Conservation (phyloP, 495 filamentous ascomycete species). For the Endocarpon pusillum region DNA sequence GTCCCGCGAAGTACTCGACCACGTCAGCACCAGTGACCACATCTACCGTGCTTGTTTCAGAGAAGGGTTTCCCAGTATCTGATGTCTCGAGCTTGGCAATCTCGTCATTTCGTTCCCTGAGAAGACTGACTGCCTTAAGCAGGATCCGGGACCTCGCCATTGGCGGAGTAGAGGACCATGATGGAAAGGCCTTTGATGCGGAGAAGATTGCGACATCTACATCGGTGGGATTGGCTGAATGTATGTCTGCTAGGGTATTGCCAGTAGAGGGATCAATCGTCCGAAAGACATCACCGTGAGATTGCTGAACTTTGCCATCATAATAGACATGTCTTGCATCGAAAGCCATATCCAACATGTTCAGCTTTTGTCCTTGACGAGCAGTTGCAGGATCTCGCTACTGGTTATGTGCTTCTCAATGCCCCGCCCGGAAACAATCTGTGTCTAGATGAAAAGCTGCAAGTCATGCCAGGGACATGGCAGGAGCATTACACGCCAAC, state of each 20-base stretch:
- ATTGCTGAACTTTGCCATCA: slow-evolving; percentile 40
- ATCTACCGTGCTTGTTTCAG: slow-evolving; percentile 60
- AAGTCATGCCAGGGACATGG: no score
- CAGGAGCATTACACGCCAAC: no score
- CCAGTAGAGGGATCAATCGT: slow-evolving; percentile 52
- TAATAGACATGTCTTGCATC: slow-evolving; percentile 41
- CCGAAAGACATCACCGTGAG: slow-evolving; percentile 43
- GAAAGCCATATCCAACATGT: slow-evolving; percentile 1
- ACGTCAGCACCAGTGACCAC: slow-evolving; percentile 60
- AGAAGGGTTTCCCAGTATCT: slow-evolving; percentile 60
- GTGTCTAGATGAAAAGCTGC: no score
- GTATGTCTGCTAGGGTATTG: slow-evolving; percentile 43
- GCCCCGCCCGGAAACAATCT: no score
- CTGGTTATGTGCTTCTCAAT: no score
- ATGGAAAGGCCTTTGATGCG: slow-evolving; percentile 42
- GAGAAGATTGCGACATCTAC: slow-evolving; percentile 47
- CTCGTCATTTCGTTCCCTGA: slow-evolving; percentile 51
- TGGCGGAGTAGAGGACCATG: slow-evolving; percentile 48
- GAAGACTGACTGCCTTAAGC: slow-evolving; percentile 44
- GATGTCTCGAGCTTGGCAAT: slow-evolving; percentile 52
- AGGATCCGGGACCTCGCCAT: slow-evolving; percentile 52
- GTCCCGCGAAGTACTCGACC: slow-evolving; percentile 58
- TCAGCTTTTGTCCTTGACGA: no score
- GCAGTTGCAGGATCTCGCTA: no score
- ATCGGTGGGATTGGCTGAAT: slow-evolving; percentile 42